Percentiles rank a stretch among this genome's conserved stretches.
These are phyloP conservation scores for Coniochaeta ligniaria DNA, from an alignment of 2,329 filamentous ascomycete genomes.

Conservation along the genomic window DNA sequence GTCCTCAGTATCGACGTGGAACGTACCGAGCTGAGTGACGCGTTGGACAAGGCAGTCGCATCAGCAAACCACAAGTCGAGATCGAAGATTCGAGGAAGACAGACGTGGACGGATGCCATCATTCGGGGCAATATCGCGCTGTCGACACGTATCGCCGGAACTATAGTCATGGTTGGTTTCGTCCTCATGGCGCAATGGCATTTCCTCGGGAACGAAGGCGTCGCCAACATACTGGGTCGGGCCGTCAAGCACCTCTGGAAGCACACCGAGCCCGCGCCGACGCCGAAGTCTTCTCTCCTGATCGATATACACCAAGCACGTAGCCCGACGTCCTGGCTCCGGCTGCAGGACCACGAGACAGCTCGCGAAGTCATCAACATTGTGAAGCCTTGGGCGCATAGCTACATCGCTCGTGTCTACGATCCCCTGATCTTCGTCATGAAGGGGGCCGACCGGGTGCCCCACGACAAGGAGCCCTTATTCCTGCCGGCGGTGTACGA, in stretches of 20 bases:
- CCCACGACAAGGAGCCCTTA: slow-evolving; percentile 38
- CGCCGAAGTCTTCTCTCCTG: slow-evolving; percentile 33
- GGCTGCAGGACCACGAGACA: slow-evolving; percentile 71
- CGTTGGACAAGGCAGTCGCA: slow-evolving; percentile 41
- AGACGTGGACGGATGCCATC: slow-evolving; percentile 55
- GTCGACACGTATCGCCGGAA: slow-evolving; percentile 69
- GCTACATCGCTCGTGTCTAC: slow-evolving; percentile 67
- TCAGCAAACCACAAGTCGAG: slow-evolving; percentile 33
- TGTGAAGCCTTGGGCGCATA: slow-evolving; percentile 63
- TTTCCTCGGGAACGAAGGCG: slow-evolving; percentile 58
- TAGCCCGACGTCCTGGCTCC: slow-evolving; percentile 70
- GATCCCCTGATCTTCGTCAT: slow-evolving; percentile 69
- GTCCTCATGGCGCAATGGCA: slow-evolving; percentile 71
- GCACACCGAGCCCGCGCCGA: slow-evolving; percentile 16
- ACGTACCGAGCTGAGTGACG: slow-evolving; percentile 68
- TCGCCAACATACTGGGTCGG: slow-evolving; percentile 26
- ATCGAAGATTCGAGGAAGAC: slow-evolving; percentile 17
- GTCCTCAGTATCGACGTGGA: slow-evolving; percentile 75
- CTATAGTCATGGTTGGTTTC: slow-evolving; percentile 64
- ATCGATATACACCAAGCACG: slow-evolving; percentile 65
- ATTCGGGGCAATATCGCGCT: slow-evolving; percentile 57
- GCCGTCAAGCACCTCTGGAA: slow-evolving; percentile 22
- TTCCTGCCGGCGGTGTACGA: slow-evolving; percentile 57
- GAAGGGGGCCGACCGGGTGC: slow-evolving; percentile 59
- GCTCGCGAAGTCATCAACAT: slow-evolving; percentile 70